Percentiles rank a stretch among this genome's conserved stretches.
Conservation (phyloP, 23 red algal species). For the Pyropia haitanensis region DNA sequence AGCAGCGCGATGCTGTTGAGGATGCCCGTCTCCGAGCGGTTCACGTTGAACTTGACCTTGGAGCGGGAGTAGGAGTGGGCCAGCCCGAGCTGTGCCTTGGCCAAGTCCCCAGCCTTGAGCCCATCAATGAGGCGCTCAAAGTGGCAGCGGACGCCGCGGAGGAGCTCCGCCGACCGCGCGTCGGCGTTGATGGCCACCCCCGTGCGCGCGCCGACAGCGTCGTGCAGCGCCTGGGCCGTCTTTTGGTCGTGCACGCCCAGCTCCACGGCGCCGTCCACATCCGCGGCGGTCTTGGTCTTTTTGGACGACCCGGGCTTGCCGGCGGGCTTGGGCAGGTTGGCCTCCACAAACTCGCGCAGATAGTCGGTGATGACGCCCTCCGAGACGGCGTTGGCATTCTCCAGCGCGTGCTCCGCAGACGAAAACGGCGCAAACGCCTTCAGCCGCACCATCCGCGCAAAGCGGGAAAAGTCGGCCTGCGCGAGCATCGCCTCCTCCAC, state of each 20-base stretch:
- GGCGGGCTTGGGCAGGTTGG: conserved; percentile 49
- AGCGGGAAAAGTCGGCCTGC: conserved; percentile 63
- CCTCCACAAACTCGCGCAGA: conserved; percentile 61
- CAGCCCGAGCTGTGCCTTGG: conserved; percentile 88
- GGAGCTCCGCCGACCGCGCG: conserved; percentile 67
- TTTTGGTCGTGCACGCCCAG: conserved; percentile 80
- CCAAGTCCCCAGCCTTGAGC: conserved; percentile 55
- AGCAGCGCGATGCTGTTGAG: conserved; percentile 91
- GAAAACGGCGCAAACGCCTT: conserved; percentile 80
- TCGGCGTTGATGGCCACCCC: conserved; percentile 38
- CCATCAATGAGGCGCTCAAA: conserved; percentile 66
- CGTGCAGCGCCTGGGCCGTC: conserved; percentile 16
- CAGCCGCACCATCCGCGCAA: conserved; percentile 76
- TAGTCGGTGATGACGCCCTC: conserved; percentile 71
- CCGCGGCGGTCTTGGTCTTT: conserved; percentile 21
- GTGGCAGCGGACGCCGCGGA: conserved; percentile 77
- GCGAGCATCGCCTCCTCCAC: conserved; percentile 53
- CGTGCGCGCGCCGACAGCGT: conserved; percentile 54
- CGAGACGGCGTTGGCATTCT: conserved; percentile 67
- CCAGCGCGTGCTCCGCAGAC: conserved; percentile 83
- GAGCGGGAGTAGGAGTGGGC: conserved; percentile 91
- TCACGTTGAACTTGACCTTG: conserved; percentile 91
- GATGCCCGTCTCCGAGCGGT: conserved; percentile 85
- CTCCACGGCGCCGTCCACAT: conserved; percentile 1
- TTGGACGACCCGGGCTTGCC: conserved; percentile 11